Conservation (phyloP, 805 yeast species). For the Candida arabinofermentans region DNA sequence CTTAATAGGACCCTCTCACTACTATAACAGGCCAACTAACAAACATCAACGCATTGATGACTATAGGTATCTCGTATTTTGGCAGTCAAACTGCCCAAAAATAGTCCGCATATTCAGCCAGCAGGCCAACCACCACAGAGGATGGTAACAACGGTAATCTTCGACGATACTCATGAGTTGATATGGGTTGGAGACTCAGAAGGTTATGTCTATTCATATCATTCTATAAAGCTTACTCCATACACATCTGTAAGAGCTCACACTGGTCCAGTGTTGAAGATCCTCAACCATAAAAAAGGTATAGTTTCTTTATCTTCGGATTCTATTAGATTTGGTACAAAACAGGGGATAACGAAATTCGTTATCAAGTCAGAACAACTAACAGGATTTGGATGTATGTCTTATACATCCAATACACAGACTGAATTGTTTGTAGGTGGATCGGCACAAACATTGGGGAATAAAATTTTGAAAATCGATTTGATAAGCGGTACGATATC, state of each 20-base stretch:
- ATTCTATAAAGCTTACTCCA: slow-evolving; percentile 45
- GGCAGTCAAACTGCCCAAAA: slow-evolving; percentile 24
- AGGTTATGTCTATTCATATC: slow-evolving; percentile 44
- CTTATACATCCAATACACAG: slow-evolving; percentile 38
- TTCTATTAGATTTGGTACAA: slow-evolving; percentile 48
- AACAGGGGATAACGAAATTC: slow-evolving; percentile 50
- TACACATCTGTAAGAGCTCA: slow-evolving; percentile 60
- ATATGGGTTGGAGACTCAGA: slow-evolving; percentile 80
- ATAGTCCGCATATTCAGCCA: slow-evolving; percentile 12
- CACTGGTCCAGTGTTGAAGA: slow-evolving; percentile 43
- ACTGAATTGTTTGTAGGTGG: slow-evolving; percentile 45
- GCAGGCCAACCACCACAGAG: slow-evolving; percentile 19
- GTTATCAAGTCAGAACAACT: slow-evolving; percentile 26
- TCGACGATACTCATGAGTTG: slow-evolving; percentile 72
- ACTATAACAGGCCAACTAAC: not conserved
- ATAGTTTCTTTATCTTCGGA: slow-evolving; percentile 51
- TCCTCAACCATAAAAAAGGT: slow-evolving; percentile 55
- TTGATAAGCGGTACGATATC: slow-evolving; percentile 34
- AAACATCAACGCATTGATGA: not conserved
- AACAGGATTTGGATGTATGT: slow-evolving; percentile 36
- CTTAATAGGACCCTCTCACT: not conserved
- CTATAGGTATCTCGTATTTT: slow-evolving; percentile 32
- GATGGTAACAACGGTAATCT: slow-evolving; percentile 36
- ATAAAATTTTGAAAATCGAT: slow-evolving; percentile 40
- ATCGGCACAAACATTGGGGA: slow-evolving; percentile 18